phyloP scores from a whole-genome alignment of 441 rosid genomes.

The Erodium trifolium region DNA sequence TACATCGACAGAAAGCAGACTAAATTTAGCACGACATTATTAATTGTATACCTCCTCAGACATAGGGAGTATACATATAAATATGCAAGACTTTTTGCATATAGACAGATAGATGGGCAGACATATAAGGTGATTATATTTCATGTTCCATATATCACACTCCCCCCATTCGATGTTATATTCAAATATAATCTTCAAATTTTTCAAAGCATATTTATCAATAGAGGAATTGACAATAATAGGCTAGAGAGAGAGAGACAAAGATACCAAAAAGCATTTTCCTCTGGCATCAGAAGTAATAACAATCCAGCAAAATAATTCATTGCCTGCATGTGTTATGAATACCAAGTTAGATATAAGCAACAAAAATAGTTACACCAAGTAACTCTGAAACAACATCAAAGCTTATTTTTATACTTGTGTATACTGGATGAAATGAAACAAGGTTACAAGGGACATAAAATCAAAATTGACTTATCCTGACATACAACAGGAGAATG shows the following conservation, averaged over 20 bases:
- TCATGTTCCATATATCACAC: neutral
- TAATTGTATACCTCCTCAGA: constrained; percentile 5
- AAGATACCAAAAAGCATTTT: constrained; percentile 96
- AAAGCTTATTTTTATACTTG: neutral
- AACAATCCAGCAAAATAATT: constrained; percentile 96
- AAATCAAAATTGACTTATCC: neutral
- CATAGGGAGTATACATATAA: neutral
- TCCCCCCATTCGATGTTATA: constrained; percentile 11
- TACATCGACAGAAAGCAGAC: constrained; percentile 18
- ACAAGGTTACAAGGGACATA: neutral
- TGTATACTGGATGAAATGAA: neutral
- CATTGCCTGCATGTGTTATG: constrained; percentile 69
- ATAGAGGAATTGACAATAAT: neutral
- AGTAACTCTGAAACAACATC: neutral
- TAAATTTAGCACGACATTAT: constrained; percentile 16
- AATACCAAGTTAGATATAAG: constrained; percentile 12
- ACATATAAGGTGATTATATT: neutral
- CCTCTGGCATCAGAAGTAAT: constrained; percentile 98
- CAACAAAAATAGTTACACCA: constrained; percentile 2
- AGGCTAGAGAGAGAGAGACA: neutral
- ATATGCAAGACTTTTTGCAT: too few species aligned
- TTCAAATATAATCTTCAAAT: neutral
- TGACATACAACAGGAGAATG: neutral
- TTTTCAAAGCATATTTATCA: constrained; percentile 3
- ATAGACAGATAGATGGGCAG: neutral